Percentiles rank a stretch among this genome's conserved stretches.
These are phyloP conservation scores for Sugiyamaella japonica DNA, from an alignment of 1,139 yeast genomes.

Conservation along the genomic window DNA sequence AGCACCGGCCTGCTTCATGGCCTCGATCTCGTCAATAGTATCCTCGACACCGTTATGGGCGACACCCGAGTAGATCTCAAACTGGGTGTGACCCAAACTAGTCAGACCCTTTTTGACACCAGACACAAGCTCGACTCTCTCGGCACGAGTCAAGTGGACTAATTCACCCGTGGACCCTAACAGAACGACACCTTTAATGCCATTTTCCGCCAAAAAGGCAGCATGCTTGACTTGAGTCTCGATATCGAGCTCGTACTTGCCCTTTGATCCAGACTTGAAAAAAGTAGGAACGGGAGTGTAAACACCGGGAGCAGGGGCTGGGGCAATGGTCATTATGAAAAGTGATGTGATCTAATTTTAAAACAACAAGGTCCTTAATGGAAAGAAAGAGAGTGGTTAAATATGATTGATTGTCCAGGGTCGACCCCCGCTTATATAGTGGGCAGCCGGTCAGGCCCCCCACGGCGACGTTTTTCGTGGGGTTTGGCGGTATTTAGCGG, in stretches of 20 bases:
- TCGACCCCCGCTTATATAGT: constrained; percentile 2
- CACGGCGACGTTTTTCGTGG: constrained; percentile 12
- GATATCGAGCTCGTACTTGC: constrained; percentile 44
- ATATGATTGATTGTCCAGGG: not conserved
- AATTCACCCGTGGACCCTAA: constrained; percentile 56
- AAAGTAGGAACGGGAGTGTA: constrained; percentile 55
- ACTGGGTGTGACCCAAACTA: constrained; percentile 40
- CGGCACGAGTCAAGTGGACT: constrained; percentile 47
- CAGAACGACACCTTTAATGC: constrained; percentile 50
- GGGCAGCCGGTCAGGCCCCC: constrained; percentile 2
- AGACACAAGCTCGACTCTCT: constrained; percentile 44
- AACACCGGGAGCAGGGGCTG: constrained; percentile 42
- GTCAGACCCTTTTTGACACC: constrained; percentile 40
- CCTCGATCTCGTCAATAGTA: constrained; percentile 43
- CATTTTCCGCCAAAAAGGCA: constrained; percentile 43
- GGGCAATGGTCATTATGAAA: constrained; percentile 19
- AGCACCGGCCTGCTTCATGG: constrained; percentile 47
- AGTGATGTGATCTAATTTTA: too few species aligned
- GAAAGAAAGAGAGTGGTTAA: not conserved
- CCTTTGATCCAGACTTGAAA: constrained; percentile 44
- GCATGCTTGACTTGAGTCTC: constrained; percentile 49
- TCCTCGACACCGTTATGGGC: constrained; percentile 48
- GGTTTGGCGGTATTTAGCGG: constrained; percentile 3
- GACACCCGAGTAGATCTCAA: constrained; percentile 49
- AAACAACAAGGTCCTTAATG: too few species aligned